A percentile compares a stretch with the other conserved stretches of the same genome.
phyloP scores from a whole-genome alignment of 2,329 filamentous ascomycete genomes.

The Colletotrichum spinosum region DNA sequence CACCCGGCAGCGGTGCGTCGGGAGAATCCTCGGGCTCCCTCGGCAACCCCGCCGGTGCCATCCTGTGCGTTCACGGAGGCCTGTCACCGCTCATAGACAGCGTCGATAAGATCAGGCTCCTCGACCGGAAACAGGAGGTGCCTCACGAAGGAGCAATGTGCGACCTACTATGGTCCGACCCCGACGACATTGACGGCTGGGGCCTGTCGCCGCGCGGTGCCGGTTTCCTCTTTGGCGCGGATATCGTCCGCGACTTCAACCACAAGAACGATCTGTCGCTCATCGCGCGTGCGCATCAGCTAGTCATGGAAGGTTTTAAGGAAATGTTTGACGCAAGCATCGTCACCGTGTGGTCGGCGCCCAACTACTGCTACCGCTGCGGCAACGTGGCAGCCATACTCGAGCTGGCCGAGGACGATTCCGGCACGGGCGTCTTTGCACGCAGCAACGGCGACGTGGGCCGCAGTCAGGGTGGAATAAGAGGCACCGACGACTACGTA shows the following conservation, averaged over 20 bases:
- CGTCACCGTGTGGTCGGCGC: constrained; percentile 98
- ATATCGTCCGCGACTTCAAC: constrained; percentile 97
- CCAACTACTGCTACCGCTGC: constrained; percentile 96
- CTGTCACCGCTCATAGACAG: constrained; percentile 91
- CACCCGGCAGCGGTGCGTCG: constrained; percentile 84
- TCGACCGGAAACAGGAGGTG: constrained; percentile 98
- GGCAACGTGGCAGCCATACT: constrained; percentile 96
- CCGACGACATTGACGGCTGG: constrained; percentile 98
- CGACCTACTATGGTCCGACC: constrained; percentile 97
- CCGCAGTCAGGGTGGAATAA: constrained; percentile 62
- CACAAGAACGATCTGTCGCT: constrained; percentile 91
- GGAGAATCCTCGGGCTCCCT: constrained; percentile 73
- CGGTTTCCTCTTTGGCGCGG: constrained; percentile 93
- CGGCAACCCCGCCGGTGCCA: constrained; percentile 80
- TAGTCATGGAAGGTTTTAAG: constrained; percentile 99
- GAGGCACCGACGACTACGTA: constrained; percentile 39
- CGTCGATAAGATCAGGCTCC: constrained; percentile 93
- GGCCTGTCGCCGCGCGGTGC: constrained; percentile 93
- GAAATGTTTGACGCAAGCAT: constrained; percentile 98
- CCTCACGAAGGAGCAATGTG: constrained; percentile 99
- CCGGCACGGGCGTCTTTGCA: constrained; percentile 76
- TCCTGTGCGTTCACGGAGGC: constrained; percentile 95
- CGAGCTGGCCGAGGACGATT: constrained; percentile 89
- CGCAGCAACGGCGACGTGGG: constrained; percentile 78
- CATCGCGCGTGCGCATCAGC: constrained; percentile 93